Base-by-base conservation (phyloP, 495 filamentous ascomycete genomes). In the Podospora comata region DNA sequence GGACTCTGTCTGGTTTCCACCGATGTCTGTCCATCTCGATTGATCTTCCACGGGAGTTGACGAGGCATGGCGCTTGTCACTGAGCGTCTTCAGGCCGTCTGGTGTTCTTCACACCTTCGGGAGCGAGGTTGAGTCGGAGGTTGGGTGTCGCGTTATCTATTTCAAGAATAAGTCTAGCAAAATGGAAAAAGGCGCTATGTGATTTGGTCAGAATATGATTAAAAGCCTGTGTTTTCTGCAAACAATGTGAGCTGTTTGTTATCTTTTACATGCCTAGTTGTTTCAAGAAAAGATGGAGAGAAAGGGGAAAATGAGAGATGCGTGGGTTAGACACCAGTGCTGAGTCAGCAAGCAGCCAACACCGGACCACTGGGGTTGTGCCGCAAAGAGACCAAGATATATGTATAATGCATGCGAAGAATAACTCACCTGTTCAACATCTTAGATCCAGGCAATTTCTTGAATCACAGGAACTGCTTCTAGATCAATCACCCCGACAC, bases 41-140 rank as follows among this genome's bases (percentile, higher is more conserved):
- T 34, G 1, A 63, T 27, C 16, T 53, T 63, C 61, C 61, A 63
- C n/a, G 61, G 61, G 30, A 63, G 61, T 19, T 63, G 30, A 23
- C 61, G 61, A 44, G 30, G 27, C 61, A 63, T 63, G 39, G 13
- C 2, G 39, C 9, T 48, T 6, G 5, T 48, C 30, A 32, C 30
- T 48, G 39, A 1, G 39, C 2, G 39, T 48, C 7, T 16, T 16
- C 0, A 48, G 39, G 7, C 2, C 13, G 39, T 11, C 6, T 48
- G 7, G 13, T 18, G 39, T 48, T 48, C 13, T 48, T 48, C 39
- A 16, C 39, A 48, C 15, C 9, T 13, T 48, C 13, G 2, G 15
- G 39, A 48, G 9, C 9, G 2, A 16, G 39, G 9, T 48, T 48
- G 5, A 39, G 34, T 39, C 11, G 34, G 34, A 11, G 11, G 6